These are phyloP conservation scores for Macrophomina phaseolina DNA, from an alignment of 2,329 filamentous ascomycete genomes.

Conservation along the genomic window DNA sequence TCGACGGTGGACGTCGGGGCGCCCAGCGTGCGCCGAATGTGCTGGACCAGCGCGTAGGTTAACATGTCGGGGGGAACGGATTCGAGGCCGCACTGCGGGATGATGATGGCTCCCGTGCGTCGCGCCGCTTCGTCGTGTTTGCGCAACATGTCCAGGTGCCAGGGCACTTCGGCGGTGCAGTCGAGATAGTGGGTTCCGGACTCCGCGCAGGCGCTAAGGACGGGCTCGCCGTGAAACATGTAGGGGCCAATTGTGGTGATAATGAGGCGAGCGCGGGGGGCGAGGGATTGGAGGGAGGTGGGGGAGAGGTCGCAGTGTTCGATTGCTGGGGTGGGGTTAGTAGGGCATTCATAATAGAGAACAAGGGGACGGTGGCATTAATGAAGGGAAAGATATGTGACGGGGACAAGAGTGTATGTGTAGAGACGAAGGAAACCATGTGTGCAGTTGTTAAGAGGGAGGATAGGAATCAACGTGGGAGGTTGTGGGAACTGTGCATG, in stretches of 20 bases:
- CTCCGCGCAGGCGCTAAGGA: constrained; percentile 68
- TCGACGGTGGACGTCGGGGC: constrained; percentile 58
- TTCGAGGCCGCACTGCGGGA: constrained; percentile 66
- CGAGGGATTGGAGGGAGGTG: constrained; percentile 58
- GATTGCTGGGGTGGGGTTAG: too few species aligned
- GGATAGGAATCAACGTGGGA: too few species aligned
- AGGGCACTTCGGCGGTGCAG: constrained; percentile 68
- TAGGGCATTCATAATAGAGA: too few species aligned
- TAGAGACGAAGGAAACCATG: too few species aligned
- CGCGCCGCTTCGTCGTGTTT: constrained; percentile 67
- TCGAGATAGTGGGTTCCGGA: constrained; percentile 72
- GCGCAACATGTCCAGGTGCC: constrained; percentile 66
- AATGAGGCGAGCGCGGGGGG: constrained; percentile 62
- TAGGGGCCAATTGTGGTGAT: constrained; percentile 69
- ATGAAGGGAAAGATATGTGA: too few species aligned
- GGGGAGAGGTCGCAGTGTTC: too few species aligned
- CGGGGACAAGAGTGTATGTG: too few species aligned
- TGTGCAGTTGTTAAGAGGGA: too few species aligned
- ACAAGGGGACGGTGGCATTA: too few species aligned
- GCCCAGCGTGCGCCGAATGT: constrained; percentile 59
- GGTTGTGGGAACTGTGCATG: too few species aligned
- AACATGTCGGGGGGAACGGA: constrained; percentile 66
- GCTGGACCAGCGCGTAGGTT: constrained; percentile 58
- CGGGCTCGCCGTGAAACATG: constrained; percentile 66
- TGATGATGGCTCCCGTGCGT: constrained; percentile 65